Evolutionary conservation across 1,139 yeast species (phyloP).

Genomic region (Meyerozyma sp.): DNA sequence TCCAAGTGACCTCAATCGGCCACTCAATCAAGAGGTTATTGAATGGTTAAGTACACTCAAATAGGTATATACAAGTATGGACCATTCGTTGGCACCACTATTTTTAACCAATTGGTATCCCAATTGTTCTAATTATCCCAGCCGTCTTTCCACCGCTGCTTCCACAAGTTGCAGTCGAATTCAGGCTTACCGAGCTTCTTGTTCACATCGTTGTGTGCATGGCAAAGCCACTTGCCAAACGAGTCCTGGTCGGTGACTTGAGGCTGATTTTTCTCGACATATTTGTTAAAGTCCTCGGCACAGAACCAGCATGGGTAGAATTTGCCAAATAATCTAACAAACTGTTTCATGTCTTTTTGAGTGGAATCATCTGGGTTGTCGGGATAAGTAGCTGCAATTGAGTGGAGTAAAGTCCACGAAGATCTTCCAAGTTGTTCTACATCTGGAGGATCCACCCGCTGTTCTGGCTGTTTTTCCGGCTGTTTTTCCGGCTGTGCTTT

Average conservation of each 20-base stretch:
- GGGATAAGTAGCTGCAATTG: conserved; percentile 89
- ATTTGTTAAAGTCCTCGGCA: conserved; percentile 74
- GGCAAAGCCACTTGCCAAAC: conserved; percentile 88
- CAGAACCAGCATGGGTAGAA: conserved; percentile 95
- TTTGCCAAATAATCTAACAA: conserved; percentile 66
- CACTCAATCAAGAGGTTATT: conserved; percentile 48
- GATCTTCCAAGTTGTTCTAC: conserved; percentile 75
- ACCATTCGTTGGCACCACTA: no score
- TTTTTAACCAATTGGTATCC: background rate
- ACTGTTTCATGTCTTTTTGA: conserved; percentile 67
- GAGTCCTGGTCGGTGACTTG: conserved; percentile 66
- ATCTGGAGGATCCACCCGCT: conserved; percentile 40
- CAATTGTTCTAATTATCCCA: conserved; percentile 40
- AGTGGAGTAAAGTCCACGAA: conserved; percentile 89
- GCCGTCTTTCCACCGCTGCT: conserved; percentile 85
- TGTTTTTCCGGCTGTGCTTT: conserved; percentile 11
- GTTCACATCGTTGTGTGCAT: conserved; percentile 91
- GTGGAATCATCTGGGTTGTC: conserved; percentile 54
- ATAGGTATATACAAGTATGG: background rate
- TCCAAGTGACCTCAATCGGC: conserved; percentile 35
- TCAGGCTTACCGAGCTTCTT: conserved; percentile 74
- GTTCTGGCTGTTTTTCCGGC: conserved; percentile 4
- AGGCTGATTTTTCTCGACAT: conserved; percentile 59
- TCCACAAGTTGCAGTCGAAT: conserved; percentile 88
- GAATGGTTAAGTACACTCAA: conserved; percentile 32